Evolutionary conservation across 2,329 filamentous ascomycete genomes (phyloP).

Genomic region (Colletotrichum sp.): DNA sequence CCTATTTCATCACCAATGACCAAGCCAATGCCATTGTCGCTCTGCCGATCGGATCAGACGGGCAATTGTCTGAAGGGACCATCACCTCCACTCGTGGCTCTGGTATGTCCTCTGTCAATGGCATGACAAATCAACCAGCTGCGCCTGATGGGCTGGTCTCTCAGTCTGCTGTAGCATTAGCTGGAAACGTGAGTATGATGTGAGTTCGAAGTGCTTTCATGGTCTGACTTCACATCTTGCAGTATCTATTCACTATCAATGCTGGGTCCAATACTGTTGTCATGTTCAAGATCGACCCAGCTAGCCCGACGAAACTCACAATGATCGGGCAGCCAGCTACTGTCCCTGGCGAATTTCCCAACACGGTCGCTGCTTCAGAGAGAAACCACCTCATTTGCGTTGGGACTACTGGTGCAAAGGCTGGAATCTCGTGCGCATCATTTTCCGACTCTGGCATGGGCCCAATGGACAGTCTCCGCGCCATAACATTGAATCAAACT

Average conservation of each 20-base stretch:
- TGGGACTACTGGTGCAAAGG: constrained; percentile 45
- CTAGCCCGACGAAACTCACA: constrained; percentile 48
- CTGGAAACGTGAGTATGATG: constrained; percentile 49
- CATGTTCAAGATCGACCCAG: constrained; percentile 49
- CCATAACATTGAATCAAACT: constrained; percentile 57
- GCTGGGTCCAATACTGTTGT: constrained; percentile 56
- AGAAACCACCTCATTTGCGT: constrained; percentile 51
- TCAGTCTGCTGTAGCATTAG: constrained; percentile 55
- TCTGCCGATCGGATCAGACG: constrained; percentile 50
- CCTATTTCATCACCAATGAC: constrained; percentile 64
- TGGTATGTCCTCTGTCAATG: constrained; percentile 46
- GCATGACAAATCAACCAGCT: constrained; percentile 38
- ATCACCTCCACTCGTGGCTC: constrained; percentile 51
- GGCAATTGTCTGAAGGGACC: constrained; percentile 47
- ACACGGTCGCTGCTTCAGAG: constrained; percentile 53
- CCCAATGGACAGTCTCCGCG: constrained; percentile 48
- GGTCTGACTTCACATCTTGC: background rate
- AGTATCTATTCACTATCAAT: constrained; percentile 57
- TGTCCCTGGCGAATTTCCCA: constrained; percentile 57
- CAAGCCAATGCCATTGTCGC: constrained; percentile 53
- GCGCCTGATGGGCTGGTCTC: constrained; percentile 55
- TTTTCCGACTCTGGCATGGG: constrained; percentile 43
- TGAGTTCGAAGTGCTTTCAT: background rate
- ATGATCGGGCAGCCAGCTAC: constrained; percentile 46
- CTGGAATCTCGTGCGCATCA: constrained; percentile 49